These are phyloP conservation scores for Malbranchea cinnamomea DNA, from an alignment of 2,329 filamentous ascomycete genomes.

Conservation along the genomic window DNA sequence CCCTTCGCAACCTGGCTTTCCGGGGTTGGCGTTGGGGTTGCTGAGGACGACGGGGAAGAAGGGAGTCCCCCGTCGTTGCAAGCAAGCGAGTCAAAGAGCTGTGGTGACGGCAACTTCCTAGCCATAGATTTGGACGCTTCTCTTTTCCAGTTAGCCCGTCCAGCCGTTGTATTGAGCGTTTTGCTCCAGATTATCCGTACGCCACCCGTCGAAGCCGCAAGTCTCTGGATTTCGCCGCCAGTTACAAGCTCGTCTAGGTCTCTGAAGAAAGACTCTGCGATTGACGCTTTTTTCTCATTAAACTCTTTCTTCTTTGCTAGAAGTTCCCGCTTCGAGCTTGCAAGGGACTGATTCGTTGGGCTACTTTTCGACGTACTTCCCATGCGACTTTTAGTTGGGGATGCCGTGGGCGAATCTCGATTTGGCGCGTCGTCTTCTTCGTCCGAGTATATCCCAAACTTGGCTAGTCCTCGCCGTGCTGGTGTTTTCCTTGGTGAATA, in stretches of 20 bases:
- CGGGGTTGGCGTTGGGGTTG: background rate
- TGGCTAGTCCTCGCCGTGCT: slow-evolving; percentile 6
- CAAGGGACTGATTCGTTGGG: slow-evolving; percentile 13
- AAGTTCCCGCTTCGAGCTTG: slow-evolving; percentile 22
- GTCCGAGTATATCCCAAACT: slow-evolving; percentile 23
- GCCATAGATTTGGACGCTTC: slow-evolving; percentile 24
- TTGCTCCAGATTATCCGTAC: slow-evolving; percentile 47
- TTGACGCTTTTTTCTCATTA: slow-evolving; percentile 35
- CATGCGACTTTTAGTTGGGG: slow-evolving; percentile 2
- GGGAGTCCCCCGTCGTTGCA: too few relatives aligned
- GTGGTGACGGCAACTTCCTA: too few relatives aligned
- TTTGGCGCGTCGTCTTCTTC: slow-evolving; percentile 16
- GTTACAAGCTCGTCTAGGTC: slow-evolving; percentile 41
- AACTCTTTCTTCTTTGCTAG: slow-evolving; percentile 35
- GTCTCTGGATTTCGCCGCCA: slow-evolving; percentile 30
- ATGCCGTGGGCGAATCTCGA: slow-evolving; percentile 1
- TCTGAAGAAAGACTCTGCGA: slow-evolving; percentile 40
- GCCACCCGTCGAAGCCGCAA: slow-evolving; percentile 40
- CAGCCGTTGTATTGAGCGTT: slow-evolving; percentile 47
- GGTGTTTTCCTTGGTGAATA: slow-evolving; percentile 35
- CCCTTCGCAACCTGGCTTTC: background rate
- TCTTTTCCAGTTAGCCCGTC: slow-evolving; percentile 54
- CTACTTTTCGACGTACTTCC: slow-evolving; percentile 15
- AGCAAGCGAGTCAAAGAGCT: too few relatives aligned
- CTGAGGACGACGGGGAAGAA: background rate